Evolutionary conservation across 2,329 filamentous ascomycete genomes (phyloP), one percentile per base, ranked within the genome.

Genomic region (Aurifilum marmelostoma): DNA sequence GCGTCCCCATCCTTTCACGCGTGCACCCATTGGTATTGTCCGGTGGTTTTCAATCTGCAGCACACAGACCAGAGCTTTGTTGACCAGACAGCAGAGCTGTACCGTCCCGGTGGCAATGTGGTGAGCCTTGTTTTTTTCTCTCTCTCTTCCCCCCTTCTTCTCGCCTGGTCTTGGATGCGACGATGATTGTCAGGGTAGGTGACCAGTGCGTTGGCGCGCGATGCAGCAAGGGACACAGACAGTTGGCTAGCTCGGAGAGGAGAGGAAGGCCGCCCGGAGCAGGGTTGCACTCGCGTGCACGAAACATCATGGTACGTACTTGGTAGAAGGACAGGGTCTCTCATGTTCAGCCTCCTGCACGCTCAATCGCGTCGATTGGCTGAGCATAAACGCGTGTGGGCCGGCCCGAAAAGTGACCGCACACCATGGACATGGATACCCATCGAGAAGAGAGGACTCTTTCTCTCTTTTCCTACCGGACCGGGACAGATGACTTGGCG

Each of bases 321-420:
- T 32, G 56, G 34, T 4, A 34, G 34, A 59, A 32, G 60, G 37
- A 47, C 65, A 50, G 37, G 62, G 67, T 68, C 67, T 68, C 67
- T 68, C 67, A 68, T n/a, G 54, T 68, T 68, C 67, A 68, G 67
- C 67, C 67, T 68, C 67, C 34, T 68, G 16, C 11, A 29, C 12
- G 52, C 1, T 4, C 34, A 16, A 8, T 16, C 21, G 29, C 29
- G 52, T 24, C 59, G 29, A 68, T 68, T 68, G 67, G 67, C 39
- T 54, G 67, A 41, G 41, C 29, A 65, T 37, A 21, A 34, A 18
- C 41, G 37, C 7, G 56, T n/a, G 62, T 59, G 54, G 34, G 61
- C 50, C 58, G 67, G 62, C 67, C 67, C 43, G 21, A 65, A 60
- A 68, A 14, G 41, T 41, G 67, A 47, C 67, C 67, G 62, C 61